Evolutionary conservation across 1,284 basidiomycete species (phyloP), one percentile per base, ranked within the genome.

Genomic region (Cutaneotrichosporon sp.): DNA sequence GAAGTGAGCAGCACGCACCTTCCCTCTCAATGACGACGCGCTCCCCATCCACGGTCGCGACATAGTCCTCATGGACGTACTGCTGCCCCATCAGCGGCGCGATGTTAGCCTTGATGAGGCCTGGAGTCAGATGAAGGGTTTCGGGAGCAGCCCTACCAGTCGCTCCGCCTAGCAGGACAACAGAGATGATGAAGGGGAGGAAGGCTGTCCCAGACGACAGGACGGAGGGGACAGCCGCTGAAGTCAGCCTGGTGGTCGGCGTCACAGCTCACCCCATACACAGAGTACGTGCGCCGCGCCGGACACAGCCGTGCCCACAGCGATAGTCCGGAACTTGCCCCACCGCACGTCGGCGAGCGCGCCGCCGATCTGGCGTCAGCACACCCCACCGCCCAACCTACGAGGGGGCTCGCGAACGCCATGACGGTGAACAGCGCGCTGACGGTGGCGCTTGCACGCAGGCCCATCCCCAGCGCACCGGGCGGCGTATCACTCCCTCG

Each of bases 281-380:
- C 78, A 69, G 53, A 78, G 54, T 33, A 78, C 53, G 67, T 80
- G 76, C 16, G 77, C 70, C 45, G 76, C 27, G 27, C 60, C 67
- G 34, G 78, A 78, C 38, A 79, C 56, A 24, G 62, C 64, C 3
- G 67, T 72, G 27, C 79, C 79, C 59, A 85, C 77, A 64, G 83
- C 84, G 66, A 90, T 83, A 1, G 89, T 89, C 76, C 88, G 89
- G 83, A 84, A 91, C 22, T 89, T 85, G 47, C 89, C 89, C 82
- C 84, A 87, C 56, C 85, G 83, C 55, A 67, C 67, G 64, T 78
- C 63, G 18, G 89, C 87, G 47, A 91, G 80, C 70, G 87, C 38
- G 13, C 50, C 58, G 18, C 47, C 50, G 16, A 22, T 33, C 34
- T 59, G 20, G 14, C 42, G 13, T 42, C 51, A 59, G 43, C 25